phyloP scores from a whole-genome alignment of 73 alveolate genomes.

The Paramecium sonneborni region DNA sequence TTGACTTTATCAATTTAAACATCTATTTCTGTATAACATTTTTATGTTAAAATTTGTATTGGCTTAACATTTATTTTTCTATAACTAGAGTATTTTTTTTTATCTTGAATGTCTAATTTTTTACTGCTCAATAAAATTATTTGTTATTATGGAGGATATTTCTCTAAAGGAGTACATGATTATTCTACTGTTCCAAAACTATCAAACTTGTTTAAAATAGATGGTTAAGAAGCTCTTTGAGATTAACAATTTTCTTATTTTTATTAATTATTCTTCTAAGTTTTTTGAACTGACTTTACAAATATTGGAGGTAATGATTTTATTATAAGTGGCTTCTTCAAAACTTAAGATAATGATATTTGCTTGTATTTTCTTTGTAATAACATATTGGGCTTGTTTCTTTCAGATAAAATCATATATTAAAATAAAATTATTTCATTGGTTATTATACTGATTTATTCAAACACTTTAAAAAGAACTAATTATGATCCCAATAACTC shows the following conservation, averaged over 20 bases:
- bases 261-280: background rate
- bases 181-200: background rate
- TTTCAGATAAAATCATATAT: slow-evolving; percentile 21
- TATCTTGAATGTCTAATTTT: background rate
- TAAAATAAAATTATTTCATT: background rate
- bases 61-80: background rate
- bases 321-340: background rate
- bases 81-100: background rate
- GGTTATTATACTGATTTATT: background rate
- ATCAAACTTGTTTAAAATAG: background rate
- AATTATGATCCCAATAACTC: background rate
- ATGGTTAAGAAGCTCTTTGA: background rate
- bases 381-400: background rate
- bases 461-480: background rate
- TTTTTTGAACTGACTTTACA: background rate
- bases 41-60: background rate
- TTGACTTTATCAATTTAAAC: slow-evolving; percentile 7
- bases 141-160: background rate
- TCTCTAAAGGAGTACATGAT: background rate
- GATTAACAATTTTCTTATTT: background rate
- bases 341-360: background rate
- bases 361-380: background rate
- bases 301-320: background rate
- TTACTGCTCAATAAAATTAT: background rate
- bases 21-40: background rate